Base-by-base conservation (phyloP, 179 eudicot species). In the Actinidia chinensis region DNA sequence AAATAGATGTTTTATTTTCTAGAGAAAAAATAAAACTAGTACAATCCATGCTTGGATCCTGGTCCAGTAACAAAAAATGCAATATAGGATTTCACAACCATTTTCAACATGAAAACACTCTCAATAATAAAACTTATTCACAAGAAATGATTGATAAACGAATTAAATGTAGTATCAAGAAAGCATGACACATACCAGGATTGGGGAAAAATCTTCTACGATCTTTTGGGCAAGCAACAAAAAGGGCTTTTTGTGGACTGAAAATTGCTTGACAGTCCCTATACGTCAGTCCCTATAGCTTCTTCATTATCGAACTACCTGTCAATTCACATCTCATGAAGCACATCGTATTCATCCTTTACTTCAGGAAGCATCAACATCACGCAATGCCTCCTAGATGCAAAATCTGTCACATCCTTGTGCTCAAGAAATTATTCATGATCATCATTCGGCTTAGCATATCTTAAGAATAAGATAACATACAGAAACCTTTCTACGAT, bases 231-330 rank as follows among this genome's bases (percentile, higher is more conserved):
- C 97, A 96, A 71, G 98, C 79, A 1, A 85, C 82, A 80, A 92
- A 96, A 48, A 96, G 91, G 15, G 92, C 97, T 79, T 89, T 92
- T 75, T 89, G 87, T 68, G 93, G 94, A 85, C 94, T 88, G 79
- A 92, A 94, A 44, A 96, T 87, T 66, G 87, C 95, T 75, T 91
- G 96, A 84, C 91, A 92, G 8, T 92, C 97, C 79, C 84, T 92
- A 82, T 20, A 96, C 99, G 55, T 98, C 99, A 51, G 99, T 98
- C 59, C 99, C 99, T 10, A 97, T 94, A 80, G 99, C 99, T 76
- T 91, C 94, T 85, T 95, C 99, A 51, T 88, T 87, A 85, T 95
- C 92, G 87, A 96, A 96, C 85, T 92, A 88, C 87, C 98, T 84
- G 74, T 94, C 96, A 71, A 96, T 91, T 18, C 92, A 87, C 97